Evolutionary conservation across 495 filamentous ascomycete genomes (phyloP).

Genomic region (Neurospora cerealis): DNA sequence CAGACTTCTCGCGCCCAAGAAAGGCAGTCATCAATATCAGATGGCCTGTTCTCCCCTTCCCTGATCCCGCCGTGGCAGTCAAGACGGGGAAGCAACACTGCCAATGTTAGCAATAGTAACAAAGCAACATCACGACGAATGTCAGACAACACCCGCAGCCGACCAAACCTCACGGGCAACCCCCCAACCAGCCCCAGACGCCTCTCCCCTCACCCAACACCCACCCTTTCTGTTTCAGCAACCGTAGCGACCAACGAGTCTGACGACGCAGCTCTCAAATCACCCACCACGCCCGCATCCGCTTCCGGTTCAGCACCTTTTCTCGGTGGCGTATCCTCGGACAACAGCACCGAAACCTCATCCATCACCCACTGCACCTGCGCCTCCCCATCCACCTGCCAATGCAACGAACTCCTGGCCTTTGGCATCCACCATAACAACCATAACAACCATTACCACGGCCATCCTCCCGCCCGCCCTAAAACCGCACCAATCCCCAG

Average conservation of each 20-base stretch:
- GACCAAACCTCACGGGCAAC: neutral
- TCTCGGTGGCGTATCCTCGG: neutral
- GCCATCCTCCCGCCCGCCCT: neutral
- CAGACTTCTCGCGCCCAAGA: neutral
- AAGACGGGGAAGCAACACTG: neutral
- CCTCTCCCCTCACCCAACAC: neutral
- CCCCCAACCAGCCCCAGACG: neutral
- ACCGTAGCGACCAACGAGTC: neutral
- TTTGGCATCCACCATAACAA: neutral
- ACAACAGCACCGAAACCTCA: neutral
- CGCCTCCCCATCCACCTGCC: neutral
- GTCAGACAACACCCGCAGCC: neutral
- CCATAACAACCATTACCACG: neutral
- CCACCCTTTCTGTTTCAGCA: neutral
- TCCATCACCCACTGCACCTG: constrained; percentile 1
- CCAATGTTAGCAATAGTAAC: neutral
- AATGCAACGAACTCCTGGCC: neutral
- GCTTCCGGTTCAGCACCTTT: neutral
- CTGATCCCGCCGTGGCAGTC: neutral
- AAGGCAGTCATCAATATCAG: neutral
- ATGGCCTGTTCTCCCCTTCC: neutral
- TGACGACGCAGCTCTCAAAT: neutral
- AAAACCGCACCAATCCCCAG: neutral
- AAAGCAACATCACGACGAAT: neutral
- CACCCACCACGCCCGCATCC: neutral